phyloP scores from a whole-genome alignment of 2,329 filamentous ascomycete genomes.

The Diaporthe humulicola region DNA sequence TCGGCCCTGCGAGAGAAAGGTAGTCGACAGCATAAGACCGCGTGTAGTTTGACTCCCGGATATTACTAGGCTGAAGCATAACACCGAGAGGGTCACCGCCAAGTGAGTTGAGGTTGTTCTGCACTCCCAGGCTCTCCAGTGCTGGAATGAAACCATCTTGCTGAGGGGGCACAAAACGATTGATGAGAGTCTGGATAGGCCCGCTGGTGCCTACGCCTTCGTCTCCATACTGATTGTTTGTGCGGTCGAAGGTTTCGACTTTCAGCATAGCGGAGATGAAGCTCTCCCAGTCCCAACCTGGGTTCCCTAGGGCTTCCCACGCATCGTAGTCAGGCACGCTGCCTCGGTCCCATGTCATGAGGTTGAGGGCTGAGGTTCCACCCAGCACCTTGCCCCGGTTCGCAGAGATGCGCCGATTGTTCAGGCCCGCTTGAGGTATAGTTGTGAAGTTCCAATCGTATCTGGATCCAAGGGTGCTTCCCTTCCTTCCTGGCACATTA shows the following conservation, averaged over 20 bases:
- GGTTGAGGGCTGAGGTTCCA: slow-evolving; percentile 72
- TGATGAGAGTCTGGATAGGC: slow-evolving; percentile 17
- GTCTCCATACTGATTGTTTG: not conserved
- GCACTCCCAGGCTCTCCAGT: slow-evolving; percentile 9
- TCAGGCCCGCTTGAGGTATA: slow-evolving; percentile 52
- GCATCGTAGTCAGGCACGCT: slow-evolving; percentile 64
- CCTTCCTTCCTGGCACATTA: slow-evolving; percentile 54
- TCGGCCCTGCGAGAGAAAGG: slow-evolving; percentile 52
- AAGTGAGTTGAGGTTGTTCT: slow-evolving; percentile 18
- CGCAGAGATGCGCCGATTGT: slow-evolving; percentile 56
- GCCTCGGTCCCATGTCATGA: slow-evolving; percentile 66
- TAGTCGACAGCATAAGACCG: slow-evolving; percentile 50
- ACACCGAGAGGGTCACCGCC: not conserved
- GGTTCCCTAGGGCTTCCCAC: slow-evolving; percentile 70
- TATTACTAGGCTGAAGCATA: slow-evolving; percentile 40
- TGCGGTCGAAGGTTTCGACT: slow-evolving; percentile 29
- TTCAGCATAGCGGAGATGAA: slow-evolving; percentile 21
- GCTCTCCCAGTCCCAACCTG: slow-evolving; percentile 68
- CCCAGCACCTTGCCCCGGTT: slow-evolving; percentile 67
- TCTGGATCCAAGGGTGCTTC: slow-evolving; percentile 51
- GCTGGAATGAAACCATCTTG: slow-evolving; percentile 8
- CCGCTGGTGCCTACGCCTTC: not conserved
- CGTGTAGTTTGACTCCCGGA: slow-evolving; percentile 50
- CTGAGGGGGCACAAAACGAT: slow-evolving; percentile 12
- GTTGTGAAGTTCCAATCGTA: slow-evolving; percentile 60